Evolutionary conservation across 306 rosid genomes (phyloP).

Genomic region (Pyrus betulifolia): DNA sequence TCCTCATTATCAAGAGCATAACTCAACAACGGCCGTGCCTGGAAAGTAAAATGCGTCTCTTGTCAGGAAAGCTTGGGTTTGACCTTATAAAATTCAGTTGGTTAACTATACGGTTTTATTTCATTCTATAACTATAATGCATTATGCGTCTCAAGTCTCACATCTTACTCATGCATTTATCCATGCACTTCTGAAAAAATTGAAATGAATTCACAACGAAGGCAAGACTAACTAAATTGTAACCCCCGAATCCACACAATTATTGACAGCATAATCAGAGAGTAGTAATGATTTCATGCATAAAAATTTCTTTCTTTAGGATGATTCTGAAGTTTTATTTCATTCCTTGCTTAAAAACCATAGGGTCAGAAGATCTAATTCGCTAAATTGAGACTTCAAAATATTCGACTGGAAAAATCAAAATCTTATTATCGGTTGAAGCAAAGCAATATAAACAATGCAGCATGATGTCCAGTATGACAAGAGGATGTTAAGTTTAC

Average conservation of each 20-base stretch:
- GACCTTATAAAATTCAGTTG: background rate
- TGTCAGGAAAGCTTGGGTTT: constrained; percentile 18
- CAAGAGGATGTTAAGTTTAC: constrained; percentile 32
- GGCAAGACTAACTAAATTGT: background rate
- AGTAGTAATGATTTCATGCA: too few species aligned
- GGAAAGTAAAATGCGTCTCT: constrained; percentile 21
- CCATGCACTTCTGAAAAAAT: background rate
- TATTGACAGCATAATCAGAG: background rate
- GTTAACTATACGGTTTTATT: background rate
- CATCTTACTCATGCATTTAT: background rate
- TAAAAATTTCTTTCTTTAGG: too few species aligned
- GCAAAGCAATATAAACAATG: background rate
- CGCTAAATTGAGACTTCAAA: background rate
- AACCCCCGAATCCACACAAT: background rate
- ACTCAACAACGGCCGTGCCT: constrained; percentile 83
- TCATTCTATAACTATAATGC: background rate
- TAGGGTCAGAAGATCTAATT: background rate
- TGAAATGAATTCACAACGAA: background rate
- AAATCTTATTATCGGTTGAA: background rate
- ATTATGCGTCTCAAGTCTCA: background rate
- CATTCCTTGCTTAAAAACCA: too few species aligned
- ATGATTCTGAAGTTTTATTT: too few species aligned
- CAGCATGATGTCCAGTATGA: background rate
- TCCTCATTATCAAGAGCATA: constrained; percentile 58
- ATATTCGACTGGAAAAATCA: background rate